These are phyloP conservation scores for Sungouiozyma ichnusensis DNA, from an alignment of 805 yeast species.

Conservation along the genomic window DNA sequence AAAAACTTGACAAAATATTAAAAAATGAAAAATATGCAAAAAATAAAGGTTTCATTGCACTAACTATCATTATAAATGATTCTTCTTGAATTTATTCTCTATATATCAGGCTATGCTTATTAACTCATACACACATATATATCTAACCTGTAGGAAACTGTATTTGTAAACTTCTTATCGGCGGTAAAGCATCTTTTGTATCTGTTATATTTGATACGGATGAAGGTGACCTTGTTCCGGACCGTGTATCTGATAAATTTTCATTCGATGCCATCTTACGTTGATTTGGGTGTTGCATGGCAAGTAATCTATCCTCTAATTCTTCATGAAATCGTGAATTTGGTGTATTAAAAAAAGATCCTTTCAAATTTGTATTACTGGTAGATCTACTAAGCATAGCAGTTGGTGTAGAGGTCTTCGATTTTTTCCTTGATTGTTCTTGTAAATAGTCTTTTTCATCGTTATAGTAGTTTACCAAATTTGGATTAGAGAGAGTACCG, in stretches of 20 bases:
- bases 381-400: slow-evolving; percentile 16
- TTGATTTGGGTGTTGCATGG: slow-evolving; percentile 16
- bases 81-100: background rate
- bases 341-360: background rate
- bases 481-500: slow-evolving; percentile 4
- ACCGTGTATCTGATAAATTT: slow-evolving; percentile 1
- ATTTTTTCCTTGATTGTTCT: slow-evolving; percentile 19
- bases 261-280: slow-evolving; percentile 1
- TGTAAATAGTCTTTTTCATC: slow-evolving; percentile 12
- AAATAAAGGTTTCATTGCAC: background rate
- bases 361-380: slow-evolving; percentile 14
- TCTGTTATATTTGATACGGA: slow-evolving; percentile 2
- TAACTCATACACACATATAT: background rate
- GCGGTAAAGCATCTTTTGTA: slow-evolving; percentile 14
- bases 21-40: background rate
- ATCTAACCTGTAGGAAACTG: slow-evolving; percentile 24
- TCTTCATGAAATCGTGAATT: slow-evolving; percentile 9
- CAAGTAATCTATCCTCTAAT: slow-evolving; percentile 13
- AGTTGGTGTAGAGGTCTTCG: slow-evolving; percentile 22
- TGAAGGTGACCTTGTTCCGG: slow-evolving; percentile 1
- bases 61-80: background rate
- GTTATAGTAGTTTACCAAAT: slow-evolving; percentile 7
- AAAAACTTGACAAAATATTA: background rate
- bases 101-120: background rate
- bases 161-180: slow-evolving; percentile 25